Conservation (phyloP, 2,329 filamentous ascomycete species). For the Alternaria hordeiaustralica region DNA sequence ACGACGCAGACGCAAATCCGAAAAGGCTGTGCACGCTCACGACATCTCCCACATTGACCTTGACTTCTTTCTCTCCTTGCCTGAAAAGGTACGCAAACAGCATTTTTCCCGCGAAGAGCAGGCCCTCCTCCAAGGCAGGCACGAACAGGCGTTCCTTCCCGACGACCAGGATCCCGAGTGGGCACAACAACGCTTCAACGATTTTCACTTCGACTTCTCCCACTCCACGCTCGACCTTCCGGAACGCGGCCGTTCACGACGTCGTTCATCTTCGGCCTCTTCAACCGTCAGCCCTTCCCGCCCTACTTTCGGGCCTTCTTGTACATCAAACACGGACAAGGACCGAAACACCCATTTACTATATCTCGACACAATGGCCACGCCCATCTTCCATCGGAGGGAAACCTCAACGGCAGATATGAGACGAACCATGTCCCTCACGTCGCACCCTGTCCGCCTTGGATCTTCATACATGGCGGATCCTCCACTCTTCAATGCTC, state of each 20-base stretch:
- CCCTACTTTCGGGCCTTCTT: slow-evolving; percentile 15
- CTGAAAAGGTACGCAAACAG: slow-evolving; percentile 74
- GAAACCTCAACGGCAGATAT: slow-evolving; percentile 21
- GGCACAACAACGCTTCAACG: slow-evolving; percentile 39
- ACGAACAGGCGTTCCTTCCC: slow-evolving; percentile 25
- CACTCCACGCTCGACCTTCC: slow-evolving; percentile 7
- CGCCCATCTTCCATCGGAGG: slow-evolving; percentile 24
- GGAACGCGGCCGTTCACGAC: slow-evolving; percentile 22
- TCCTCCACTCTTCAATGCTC: slow-evolving; percentile 32
- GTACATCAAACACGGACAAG: slow-evolving; percentile 19
- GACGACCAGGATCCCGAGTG: slow-evolving; percentile 19
- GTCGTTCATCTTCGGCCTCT: slow-evolving; percentile 25
- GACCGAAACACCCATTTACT: slow-evolving; percentile 31
- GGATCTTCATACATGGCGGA: slow-evolving; percentile 57
- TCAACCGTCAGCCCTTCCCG: slow-evolving; percentile 29
- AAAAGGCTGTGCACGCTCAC: slow-evolving; percentile 38
- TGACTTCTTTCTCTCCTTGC: slow-evolving; percentile 72
- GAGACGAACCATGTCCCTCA: slow-evolving; percentile 74
- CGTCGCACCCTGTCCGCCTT: slow-evolving; percentile 66
- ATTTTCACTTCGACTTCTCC: slow-evolving; percentile 41
- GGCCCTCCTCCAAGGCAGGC: slow-evolving; percentile 58
- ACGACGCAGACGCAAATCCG: slow-evolving; percentile 44
- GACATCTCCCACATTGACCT: slow-evolving; percentile 62
- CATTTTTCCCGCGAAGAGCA: slow-evolving; percentile 77
- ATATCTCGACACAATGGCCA: slow-evolving; percentile 37